A percentile compares a stretch with the other conserved stretches of the same genome.
Conservation (phyloP, 1,139 yeast species). For the Spencermartinsiella ligniputridi region DNA sequence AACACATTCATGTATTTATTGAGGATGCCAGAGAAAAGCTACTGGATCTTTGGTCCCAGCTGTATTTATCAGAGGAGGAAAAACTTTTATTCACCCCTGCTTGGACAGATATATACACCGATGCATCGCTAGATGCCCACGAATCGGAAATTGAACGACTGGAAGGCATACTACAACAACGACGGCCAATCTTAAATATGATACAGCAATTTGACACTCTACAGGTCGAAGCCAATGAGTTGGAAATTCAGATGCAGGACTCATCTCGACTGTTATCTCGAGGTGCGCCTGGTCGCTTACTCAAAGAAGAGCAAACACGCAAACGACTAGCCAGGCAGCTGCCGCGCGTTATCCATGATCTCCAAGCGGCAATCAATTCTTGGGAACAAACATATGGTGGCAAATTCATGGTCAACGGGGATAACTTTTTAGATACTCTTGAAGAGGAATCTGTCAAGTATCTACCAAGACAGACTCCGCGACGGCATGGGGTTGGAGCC, state of each 20-base stretch:
- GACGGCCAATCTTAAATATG: conserved; percentile 51
- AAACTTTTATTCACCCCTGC: conserved; percentile 37
- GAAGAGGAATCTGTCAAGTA: conserved; percentile 20
- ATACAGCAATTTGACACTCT: conserved; percentile 54
- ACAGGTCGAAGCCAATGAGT: conserved; percentile 54
- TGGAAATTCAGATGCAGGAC: conserved; percentile 70
- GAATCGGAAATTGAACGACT: conserved; percentile 57
- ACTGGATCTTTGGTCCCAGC: conserved; percentile 54
- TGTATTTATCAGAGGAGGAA: conserved; percentile 53
- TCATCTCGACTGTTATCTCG: conserved; percentile 72
- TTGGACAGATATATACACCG: conserved; percentile 42
- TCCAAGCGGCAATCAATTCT: conserved; percentile 45
- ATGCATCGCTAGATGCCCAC: conserved; percentile 54
- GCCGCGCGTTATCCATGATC: conserved; percentile 55
- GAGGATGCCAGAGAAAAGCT: conserved; percentile 56
- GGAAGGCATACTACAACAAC: conserved; percentile 45
- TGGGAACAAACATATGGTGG: conserved; percentile 43
- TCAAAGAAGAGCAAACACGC: conserved; percentile 75
- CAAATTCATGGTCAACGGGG: conserved; percentile 33
- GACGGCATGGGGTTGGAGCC: conserved; percentile 4
- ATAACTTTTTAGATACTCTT: conserved; percentile 22
- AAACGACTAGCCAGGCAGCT: conserved; percentile 60
- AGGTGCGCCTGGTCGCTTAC: conserved; percentile 64
- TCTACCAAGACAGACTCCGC: conserved; percentile 15
- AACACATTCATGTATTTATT: conserved; percentile 64